Evolutionary conservation across 768 basidiomycete species (phyloP).

Genomic region (Termitomyces eurrhizus): DNA sequence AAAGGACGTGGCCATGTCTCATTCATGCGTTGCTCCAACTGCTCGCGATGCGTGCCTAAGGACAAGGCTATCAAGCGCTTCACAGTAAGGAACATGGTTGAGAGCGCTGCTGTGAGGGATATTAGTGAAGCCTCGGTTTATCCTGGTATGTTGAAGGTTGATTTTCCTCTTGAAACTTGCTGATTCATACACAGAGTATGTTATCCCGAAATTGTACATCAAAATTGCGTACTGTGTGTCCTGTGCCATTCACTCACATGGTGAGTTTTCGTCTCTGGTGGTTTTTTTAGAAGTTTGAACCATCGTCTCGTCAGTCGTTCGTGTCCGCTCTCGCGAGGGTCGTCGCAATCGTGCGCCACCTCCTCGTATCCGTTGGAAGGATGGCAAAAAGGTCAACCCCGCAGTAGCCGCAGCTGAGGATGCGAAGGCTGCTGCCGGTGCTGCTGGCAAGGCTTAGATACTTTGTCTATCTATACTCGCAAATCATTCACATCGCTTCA

Average conservation of each 20-base stretch:
- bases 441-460: constrained; percentile 49
- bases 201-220: constrained; percentile 95
- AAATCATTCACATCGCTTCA: constrained; percentile 14
- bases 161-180: neutral
- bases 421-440: constrained; percentile 58
- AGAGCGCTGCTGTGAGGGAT: constrained; percentile 96
- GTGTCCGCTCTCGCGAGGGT: constrained; percentile 93
- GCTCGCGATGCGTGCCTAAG: constrained; percentile 95
- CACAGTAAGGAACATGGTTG: constrained; percentile 99
- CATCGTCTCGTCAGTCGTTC: constrained; percentile 68
- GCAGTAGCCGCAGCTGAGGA: constrained; percentile 93
- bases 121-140: constrained; percentile 96
- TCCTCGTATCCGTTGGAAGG: constrained; percentile 93
- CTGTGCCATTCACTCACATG: constrained; percentile 98
- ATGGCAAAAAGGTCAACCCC: constrained; percentile 94
- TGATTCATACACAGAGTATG: constrained; percentile 66
- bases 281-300: neutral
- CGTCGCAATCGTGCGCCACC: constrained; percentile 98
- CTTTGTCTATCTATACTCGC: constrained; percentile 15
- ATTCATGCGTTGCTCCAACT: constrained; percentile 98
- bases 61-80: constrained; percentile 99
- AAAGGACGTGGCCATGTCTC: constrained; percentile 95
- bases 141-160: constrained; percentile 53
- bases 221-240: constrained; percentile 99
- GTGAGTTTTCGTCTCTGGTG: constrained; percentile 39